Evolutionary conservation across 2,329 filamentous ascomycete species (phyloP), one percentile per base, ranked within the genome.

Genomic region (Ceratocystis colombiana): DNA sequence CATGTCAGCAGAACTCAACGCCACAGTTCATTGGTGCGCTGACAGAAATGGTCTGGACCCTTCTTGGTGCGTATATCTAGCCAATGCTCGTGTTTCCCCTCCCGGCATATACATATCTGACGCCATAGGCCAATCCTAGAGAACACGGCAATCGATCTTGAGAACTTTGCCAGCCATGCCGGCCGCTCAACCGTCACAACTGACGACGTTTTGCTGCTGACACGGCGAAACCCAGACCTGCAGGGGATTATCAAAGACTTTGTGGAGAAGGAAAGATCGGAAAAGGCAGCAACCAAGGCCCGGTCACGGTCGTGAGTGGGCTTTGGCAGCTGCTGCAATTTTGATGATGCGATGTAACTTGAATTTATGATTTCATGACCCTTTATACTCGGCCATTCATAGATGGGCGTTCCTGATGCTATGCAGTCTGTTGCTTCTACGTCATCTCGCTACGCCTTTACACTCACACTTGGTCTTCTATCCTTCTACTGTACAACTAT

Each of bases 11-110:
- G 69, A 96, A 96, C 75, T 90, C 92, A 5, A 96, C 93, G 30
- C 90, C 90, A 1, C 90, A 96, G 72, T 96, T 95, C 75, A 95
- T 95, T 70, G 90, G 88, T 7, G 88, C 88, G 0, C 75, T 95
- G 72, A 94, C 89, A 0, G 91, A 96, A 75, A 83, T 96, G 75
- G 88, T 93, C 6, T 96, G 89, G 85, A 83, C 86, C 1, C 91
- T 96, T 71, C 88, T 96, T 64, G 88, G 90, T 93, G 80, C 61
- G 76, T 70, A 41, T 41, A 41, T 41, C 10, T 41, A 15, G 37
- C 10, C 33, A 2, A n/a, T 64, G 37, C 33, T 62, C 41, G 28
- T 64, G 7, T 33, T n/a, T 62, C 44, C n/a, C 37, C 15, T 41
- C 37, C 15, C 37, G 37, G 37, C 12, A 41, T 15, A 41, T 15